phyloP scores from a whole-genome alignment of 352 stramenopile species.

The Aphanomyces cochlioides region DNA sequence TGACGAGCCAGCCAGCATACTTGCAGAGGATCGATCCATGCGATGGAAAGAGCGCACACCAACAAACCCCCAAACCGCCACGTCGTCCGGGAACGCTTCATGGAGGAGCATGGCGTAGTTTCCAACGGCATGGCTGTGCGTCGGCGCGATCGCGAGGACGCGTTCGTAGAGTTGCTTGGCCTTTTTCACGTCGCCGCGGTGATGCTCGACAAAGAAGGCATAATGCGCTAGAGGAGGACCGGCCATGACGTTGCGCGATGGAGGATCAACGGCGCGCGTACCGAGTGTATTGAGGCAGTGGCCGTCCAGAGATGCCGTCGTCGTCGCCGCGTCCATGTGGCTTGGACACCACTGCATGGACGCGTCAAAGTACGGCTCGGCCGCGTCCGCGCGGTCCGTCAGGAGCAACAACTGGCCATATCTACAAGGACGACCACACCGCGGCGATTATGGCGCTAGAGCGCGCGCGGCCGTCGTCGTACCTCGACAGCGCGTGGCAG shows the following conservation, averaged over 20 bases:
- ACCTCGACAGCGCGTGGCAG: slow-evolving; percentile 9
- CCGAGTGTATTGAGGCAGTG: slow-evolving; percentile 18
- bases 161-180: slow-evolving; percentile 15
- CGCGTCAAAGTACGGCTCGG: not conserved
- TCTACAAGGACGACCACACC: not conserved
- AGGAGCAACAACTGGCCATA: slow-evolving; percentile 17
- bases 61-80: too few relatives aligned
- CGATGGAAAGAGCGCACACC: not conserved
- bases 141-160: not conserved
- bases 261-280: not conserved
- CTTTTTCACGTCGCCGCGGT: not conserved
- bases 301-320: not conserved
- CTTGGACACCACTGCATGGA: slow-evolving; percentile 6
- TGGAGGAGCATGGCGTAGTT: slow-evolving; percentile 28
- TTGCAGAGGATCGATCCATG: slow-evolving; percentile 20
- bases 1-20: slow-evolving; percentile 21
- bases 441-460: not conserved
- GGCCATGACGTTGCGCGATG: not conserved
- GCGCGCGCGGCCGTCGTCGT: not conserved
- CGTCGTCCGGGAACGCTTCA: not conserved
- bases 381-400: not conserved
- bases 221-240: not conserved
- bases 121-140: slow-evolving; percentile 2
- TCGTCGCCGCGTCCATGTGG: not conserved
- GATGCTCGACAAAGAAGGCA: slow-evolving; percentile 18